These are phyloP conservation scores for Auricularia sp. DNA, from an alignment of 768 basidiomycete genomes.

Conservation along the genomic window DNA sequence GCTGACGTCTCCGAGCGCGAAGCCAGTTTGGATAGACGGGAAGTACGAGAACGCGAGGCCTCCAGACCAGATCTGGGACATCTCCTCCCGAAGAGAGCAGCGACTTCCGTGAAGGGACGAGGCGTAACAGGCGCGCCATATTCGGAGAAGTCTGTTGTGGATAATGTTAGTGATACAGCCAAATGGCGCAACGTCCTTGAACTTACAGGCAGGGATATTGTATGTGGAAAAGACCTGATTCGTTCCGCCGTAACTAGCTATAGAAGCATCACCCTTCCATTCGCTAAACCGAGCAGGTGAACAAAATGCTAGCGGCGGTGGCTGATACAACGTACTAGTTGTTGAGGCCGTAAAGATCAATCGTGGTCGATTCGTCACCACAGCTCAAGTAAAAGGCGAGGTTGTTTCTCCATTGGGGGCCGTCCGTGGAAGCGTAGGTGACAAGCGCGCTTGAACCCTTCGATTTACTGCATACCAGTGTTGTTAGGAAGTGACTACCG, in stretches of 20 bases:
- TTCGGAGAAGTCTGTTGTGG: constrained; percentile 75
- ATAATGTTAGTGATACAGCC: not conserved
- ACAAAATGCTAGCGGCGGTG: constrained; percentile 5
- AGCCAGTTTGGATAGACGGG: constrained; percentile 59
- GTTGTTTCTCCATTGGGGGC: constrained; percentile 45
- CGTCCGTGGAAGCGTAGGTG: constrained; percentile 82
- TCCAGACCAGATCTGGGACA: constrained; percentile 78
- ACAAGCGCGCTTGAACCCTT: constrained; percentile 58
- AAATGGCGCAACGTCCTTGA: constrained; percentile 11
- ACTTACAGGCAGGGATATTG: constrained; percentile 20
- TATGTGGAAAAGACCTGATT: not conserved
- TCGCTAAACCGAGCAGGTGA: constrained; percentile 36
- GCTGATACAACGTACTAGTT: constrained; percentile 51
- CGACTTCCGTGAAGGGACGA: constrained; percentile 73
- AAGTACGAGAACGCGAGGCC: constrained; percentile 88
- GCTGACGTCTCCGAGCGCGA: constrained; percentile 77
- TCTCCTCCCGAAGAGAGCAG: constrained; percentile 61
- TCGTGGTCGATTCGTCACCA: constrained; percentile 53
- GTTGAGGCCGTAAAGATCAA: constrained; percentile 84
- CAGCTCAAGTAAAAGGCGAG: constrained; percentile 77
- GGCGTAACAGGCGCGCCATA: constrained; percentile 64
- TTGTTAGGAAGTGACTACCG: not conserved
- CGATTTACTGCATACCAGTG: constrained; percentile 37
- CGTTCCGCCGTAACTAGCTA: constrained; percentile 39
- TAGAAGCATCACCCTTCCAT: constrained; percentile 69